Conservation (phyloP, 169 alveolate species). For the Plasmodium fragile region DNA sequence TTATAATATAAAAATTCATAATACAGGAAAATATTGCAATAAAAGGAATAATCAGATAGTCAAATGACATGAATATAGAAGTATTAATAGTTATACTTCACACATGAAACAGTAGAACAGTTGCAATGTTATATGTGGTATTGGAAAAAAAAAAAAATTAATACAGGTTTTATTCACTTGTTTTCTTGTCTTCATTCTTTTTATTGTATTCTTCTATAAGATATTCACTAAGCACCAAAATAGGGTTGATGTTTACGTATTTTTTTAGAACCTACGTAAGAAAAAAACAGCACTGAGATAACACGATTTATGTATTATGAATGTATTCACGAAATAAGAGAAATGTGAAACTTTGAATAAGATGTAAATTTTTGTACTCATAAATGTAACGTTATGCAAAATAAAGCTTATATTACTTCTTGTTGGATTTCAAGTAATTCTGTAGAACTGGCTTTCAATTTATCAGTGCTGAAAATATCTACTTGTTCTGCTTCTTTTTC, state of each 20-base stretch:
- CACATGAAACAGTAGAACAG: neutral
- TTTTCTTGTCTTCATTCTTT: slow-evolving; percentile 18
- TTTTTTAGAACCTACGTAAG: slow-evolving; percentile 41
- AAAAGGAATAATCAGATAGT: neutral
- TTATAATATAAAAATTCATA: neutral
- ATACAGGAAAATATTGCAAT: neutral
- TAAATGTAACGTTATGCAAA: neutral
- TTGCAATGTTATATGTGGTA: neutral
- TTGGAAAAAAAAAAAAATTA: neutral
- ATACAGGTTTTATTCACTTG: neutral
- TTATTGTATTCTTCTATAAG: slow-evolving; percentile 50
- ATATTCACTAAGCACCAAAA: slow-evolving; percentile 56
- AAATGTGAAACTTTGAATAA: neutral
- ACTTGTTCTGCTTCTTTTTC: slow-evolving; percentile 29
- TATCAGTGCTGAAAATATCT: slow-evolving; percentile 47
- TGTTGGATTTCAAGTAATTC: slow-evolving; percentile 51
- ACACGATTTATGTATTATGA: slow-evolving; percentile 18
- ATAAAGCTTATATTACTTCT: slow-evolving; percentile 50
- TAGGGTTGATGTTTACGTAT: slow-evolving; percentile 56
- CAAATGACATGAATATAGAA: neutral
- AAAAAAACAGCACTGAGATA: slow-evolving; percentile 7
- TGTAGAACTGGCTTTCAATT: slow-evolving; percentile 24
- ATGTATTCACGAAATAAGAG: slow-evolving; percentile 1
- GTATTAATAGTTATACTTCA: neutral
- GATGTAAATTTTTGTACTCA: neutral